Evolutionary conservation across 2,329 filamentous ascomycete species (phyloP).

Genomic region (Alternaria rosae): DNA sequence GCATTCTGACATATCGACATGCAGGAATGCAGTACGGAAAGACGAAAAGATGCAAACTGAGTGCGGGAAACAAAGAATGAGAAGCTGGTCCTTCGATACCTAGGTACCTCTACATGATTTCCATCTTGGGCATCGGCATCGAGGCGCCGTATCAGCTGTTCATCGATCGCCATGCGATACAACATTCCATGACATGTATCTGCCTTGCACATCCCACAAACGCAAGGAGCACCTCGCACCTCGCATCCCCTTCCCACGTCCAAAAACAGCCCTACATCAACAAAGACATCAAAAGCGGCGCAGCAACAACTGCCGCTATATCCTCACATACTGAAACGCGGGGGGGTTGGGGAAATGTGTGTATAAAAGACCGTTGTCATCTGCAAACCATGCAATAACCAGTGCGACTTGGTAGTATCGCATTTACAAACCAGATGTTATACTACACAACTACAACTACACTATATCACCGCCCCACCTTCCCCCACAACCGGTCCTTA

Average conservation of each 20-base stretch:
- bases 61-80: no score
- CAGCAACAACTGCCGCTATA: neutral
- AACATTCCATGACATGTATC: no score
- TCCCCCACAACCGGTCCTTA: slow-evolving; percentile 19
- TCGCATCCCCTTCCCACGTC: neutral
- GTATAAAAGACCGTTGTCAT: neutral
- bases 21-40: neutral
- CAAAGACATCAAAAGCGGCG: neutral
- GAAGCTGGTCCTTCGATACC: no score
- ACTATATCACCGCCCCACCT: neutral
- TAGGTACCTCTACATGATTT: no score
- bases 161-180: no score
- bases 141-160: no score
- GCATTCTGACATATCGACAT: neutral
- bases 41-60: no score
- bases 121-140: no score
- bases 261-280: neutral
- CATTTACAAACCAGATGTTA: neutral
- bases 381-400: neutral
- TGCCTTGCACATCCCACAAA: no score
- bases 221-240: no score
- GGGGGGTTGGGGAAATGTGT: neutral
- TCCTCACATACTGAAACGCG: neutral
- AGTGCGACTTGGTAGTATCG: neutral
- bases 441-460: neutral